A percentile compares a stretch with the other conserved stretches of the same genome.
Conservation (phyloP, 257 asterid genomes). For the Asclepias syriaca region DNA sequence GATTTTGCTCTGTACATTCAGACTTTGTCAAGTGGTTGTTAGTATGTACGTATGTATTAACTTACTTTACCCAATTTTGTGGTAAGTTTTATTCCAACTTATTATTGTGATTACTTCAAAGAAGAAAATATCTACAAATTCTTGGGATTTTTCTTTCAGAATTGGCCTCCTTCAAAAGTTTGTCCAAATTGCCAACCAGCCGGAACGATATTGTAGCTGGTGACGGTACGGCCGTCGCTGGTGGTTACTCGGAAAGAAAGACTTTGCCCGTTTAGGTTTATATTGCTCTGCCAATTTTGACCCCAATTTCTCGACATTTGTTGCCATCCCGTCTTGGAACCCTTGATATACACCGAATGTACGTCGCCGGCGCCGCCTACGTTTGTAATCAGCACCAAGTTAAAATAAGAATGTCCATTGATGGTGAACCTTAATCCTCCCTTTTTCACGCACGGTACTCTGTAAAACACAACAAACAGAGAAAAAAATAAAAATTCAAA, state of each 20-base stretch:
- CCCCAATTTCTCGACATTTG: conserved; percentile 58
- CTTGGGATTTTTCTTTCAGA: not conserved
- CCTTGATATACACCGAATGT: conserved; percentile 40
- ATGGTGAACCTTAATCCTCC: conserved; percentile 52
- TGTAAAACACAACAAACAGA: conserved; percentile 4
- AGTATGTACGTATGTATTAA: not conserved
- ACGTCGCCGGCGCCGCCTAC: conserved; percentile 59
- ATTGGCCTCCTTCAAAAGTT: conserved; percentile 40
- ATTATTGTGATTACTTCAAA: not conserved
- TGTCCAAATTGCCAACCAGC: conserved; percentile 52
- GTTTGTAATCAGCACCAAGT: conserved; percentile 44
- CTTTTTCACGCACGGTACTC: conserved; percentile 44
- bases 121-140: not conserved
- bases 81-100: not conserved
- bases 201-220: conserved; percentile 32
- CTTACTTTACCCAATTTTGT: not conserved
- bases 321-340: conserved; percentile 41
- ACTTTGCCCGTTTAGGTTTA: conserved; percentile 34
- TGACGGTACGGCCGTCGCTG: conserved; percentile 42
- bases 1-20: conserved; percentile 11
- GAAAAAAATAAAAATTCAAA: not conserved
- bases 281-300: conserved; percentile 54
- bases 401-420: conserved; percentile 51
- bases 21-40: not conserved
- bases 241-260: conserved; percentile 44